Conservation (phyloP, 2,329 filamentous ascomycete species). For the Periconia macrospinosa region DNA sequence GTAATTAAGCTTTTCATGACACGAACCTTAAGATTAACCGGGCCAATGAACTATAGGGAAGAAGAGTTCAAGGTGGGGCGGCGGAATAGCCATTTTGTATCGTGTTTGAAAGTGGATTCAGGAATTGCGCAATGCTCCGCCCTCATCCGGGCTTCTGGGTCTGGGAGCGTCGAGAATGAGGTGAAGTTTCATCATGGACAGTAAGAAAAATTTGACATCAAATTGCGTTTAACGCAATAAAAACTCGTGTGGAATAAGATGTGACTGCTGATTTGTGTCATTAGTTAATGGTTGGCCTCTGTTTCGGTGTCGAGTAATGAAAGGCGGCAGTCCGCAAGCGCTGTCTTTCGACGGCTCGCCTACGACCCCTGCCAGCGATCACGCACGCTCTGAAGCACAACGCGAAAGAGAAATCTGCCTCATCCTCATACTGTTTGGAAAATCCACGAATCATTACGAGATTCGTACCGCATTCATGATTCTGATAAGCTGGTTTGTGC, state of each 20-base stretch:
- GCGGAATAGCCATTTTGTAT: slow-evolving; percentile 2
- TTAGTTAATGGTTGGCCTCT: neutral
- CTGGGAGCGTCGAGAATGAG: neutral
- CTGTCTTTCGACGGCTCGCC: neutral
- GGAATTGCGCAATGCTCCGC: slow-evolving; percentile 12
- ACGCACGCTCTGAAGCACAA: slow-evolving; percentile 19
- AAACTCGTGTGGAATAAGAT: neutral
- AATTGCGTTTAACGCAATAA: too few species aligned
- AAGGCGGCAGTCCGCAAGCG: neutral
- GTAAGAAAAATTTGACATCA: too few species aligned
- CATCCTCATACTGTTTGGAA: neutral
- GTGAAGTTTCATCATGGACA: too few species aligned
- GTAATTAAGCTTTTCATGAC: slow-evolving; percentile 15
- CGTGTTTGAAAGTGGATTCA: slow-evolving; percentile 22
- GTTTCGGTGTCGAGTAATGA: neutral
- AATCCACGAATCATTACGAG: slow-evolving; percentile 12
- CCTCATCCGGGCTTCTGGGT: neutral
- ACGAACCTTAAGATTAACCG: slow-evolving; percentile 8
- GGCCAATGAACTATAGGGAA: slow-evolving; percentile 14
- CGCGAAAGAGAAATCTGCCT: slow-evolving; percentile 9
- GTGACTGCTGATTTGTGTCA: neutral
- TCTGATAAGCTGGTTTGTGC: neutral
- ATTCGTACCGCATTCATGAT: neutral
- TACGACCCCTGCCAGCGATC: slow-evolving; percentile 20
- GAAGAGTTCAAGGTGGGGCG: slow-evolving; percentile 1